Base-by-base conservation (phyloP, 2,329 filamentous ascomycete species). In the Sporothrix dimorphospora region DNA sequence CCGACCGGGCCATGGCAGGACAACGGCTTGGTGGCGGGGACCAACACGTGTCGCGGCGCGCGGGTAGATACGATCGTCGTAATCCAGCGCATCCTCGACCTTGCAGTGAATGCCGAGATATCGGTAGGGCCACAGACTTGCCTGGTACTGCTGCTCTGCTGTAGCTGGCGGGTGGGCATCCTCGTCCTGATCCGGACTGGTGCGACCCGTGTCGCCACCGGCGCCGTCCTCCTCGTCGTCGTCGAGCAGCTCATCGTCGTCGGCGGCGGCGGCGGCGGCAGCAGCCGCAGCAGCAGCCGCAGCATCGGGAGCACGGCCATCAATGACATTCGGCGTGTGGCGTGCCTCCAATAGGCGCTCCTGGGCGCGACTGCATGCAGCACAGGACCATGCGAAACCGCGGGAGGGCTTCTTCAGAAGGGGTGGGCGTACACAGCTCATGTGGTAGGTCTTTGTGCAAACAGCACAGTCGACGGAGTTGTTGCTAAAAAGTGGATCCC, bases 401-500 rank as follows among this genome's bases (percentile, higher is more conserved):
- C 96, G 91, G 63, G 95, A 97, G 24, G 96, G 96, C 82, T 99
- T 99, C 82, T 98, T 99, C 70, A 94, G 87, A 74, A 99, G 82
- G 49, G 94, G 94, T 53, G 96, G 96, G 74, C 92, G 91, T 72
- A 99, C 96, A 81, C 96, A 99, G 78, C 94, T 93, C 95, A 99
- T 98, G 84, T 99, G 96, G 82, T 98, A 99, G 16, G 95, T 98
- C 80, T 94, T 91, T 79, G 91, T 89, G 81, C 96, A 99, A 71
- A 98, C 94, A 59, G 95, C 96, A 81, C 96, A 99, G 81, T 98
- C 95, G 30, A 98, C 96, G 51, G 96, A 98, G 83, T 98, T 94
- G 80, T 93, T 92, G 78, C 93, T 97, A 78, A 72, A 75, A 69
- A 71, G 72, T 74, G 75, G 72, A 57, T 47, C 59, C 30, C 4